Evolutionary conservation across 1,284 basidiomycete species (phyloP).

Genomic region (Tetrapyrgos nigripes): DNA sequence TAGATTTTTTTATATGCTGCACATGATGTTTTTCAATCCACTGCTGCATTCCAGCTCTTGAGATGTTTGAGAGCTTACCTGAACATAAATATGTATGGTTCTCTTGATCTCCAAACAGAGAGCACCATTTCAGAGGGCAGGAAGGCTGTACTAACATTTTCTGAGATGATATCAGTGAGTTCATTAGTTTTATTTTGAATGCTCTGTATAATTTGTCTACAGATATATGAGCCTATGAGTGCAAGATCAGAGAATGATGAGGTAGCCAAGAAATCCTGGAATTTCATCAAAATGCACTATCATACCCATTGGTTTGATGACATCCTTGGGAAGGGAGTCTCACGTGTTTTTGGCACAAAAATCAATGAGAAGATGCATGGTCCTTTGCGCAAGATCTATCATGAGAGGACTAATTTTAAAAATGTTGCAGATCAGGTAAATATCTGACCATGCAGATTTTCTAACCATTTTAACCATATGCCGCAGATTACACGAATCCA

Average conservation of each 20-base stretch:
- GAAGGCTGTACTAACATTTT: not conserved
- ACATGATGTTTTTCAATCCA: not conserved
- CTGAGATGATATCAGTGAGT: not conserved
- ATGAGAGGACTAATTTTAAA: conserved; percentile 14
- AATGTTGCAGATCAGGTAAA: conserved; percentile 14
- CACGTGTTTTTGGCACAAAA: conserved; percentile 23
- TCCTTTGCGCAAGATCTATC: conserved; percentile 7
- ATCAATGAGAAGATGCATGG: conserved; percentile 29
- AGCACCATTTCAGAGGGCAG: not conserved
- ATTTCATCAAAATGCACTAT: conserved; percentile 27
- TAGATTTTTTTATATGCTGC: conserved; percentile 7
- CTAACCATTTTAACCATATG: not conserved
- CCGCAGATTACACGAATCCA: conserved; percentile 30
- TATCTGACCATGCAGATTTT: not conserved
- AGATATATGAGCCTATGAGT: not conserved
- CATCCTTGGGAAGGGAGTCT: conserved; percentile 28
- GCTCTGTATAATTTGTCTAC: not conserved
- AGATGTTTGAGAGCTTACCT: conserved; percentile 1
- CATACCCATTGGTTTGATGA: conserved; percentile 25
- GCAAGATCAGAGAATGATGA: not conserved
- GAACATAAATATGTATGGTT: conserved; percentile 2
- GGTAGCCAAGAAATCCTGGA: conserved; percentile 24
- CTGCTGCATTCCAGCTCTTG: conserved; percentile 4
- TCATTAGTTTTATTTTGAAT: not conserved
- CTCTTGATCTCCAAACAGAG: not conserved